Conservation (phyloP, 257 asterid species). For the Solanum tarijense region DNA sequence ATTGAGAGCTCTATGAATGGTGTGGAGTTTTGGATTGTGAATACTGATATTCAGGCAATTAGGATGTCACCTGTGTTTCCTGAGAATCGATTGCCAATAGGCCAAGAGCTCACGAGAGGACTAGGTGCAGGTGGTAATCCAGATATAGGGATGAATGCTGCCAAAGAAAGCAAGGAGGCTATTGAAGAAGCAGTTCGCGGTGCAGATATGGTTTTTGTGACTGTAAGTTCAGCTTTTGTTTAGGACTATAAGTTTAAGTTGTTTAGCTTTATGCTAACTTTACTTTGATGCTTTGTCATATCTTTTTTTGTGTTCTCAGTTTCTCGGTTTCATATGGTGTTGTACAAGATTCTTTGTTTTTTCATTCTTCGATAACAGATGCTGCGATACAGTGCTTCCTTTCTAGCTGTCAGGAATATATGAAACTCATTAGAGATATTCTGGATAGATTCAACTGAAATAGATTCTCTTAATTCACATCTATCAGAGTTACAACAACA, state of each 20-base stretch:
- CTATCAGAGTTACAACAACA: background rate
- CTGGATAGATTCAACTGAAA: background rate
- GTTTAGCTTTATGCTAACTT: background rate
- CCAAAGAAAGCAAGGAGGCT: constrained; percentile 78
- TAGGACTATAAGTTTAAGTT: background rate
- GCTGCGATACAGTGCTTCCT: background rate
- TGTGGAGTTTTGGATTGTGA: constrained; percentile 94
- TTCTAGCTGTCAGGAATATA: background rate
- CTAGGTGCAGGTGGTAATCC: constrained; percentile 99
- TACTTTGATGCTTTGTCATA: background rate
- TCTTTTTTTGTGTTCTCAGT: background rate
- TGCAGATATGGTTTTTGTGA: constrained; percentile 49
- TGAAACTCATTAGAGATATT: background rate
- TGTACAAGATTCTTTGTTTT: background rate
- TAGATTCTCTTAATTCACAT: background rate
- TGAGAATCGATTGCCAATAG: constrained; percentile 74
- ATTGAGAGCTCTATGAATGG: constrained; percentile 83
- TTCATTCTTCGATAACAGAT: background rate
- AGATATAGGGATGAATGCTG: constrained; percentile 84
- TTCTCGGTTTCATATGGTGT: background rate
- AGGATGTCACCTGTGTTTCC: constrained; percentile 73
- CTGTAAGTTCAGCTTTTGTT: constrained; percentile 18
- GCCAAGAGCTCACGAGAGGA: constrained; percentile 86
- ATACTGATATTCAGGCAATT: constrained; percentile 89
- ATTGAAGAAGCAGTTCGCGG: constrained; percentile 73